These are phyloP conservation scores for Eimeria sp. DNA, from an alignment of 169 alveolate genomes.

Conservation along the genomic window DNA sequence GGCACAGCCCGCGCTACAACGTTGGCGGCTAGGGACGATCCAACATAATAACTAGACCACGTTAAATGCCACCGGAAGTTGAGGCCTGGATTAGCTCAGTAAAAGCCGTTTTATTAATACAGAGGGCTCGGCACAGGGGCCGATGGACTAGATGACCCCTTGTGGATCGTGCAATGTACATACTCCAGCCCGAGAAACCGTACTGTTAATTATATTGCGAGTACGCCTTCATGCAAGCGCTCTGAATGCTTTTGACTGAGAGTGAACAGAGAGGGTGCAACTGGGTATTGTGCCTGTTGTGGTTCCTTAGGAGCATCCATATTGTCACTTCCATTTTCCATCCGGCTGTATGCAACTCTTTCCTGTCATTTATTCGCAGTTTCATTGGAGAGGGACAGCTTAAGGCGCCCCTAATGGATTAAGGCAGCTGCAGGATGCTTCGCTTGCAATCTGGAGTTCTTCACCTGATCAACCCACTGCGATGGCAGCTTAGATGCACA, in stretches of 20 bases:
- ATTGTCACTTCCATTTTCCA: not conserved
- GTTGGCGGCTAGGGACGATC: not conserved
- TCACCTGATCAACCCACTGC: not conserved
- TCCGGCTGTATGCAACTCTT: not conserved
- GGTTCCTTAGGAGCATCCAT: too few relatives aligned
- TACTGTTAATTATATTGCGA: not conserved
- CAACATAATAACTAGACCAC: not conserved
- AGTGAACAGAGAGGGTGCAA: too few relatives aligned
- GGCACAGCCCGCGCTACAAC: not conserved
- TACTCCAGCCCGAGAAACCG: not conserved
- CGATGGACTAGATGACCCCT: not conserved
- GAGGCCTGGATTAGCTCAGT: not conserved
- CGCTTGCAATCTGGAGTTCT: not conserved
- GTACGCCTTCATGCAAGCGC: not conserved
- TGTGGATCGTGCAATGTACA: not conserved
- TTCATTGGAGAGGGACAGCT: not conserved
- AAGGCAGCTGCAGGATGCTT: not conserved
- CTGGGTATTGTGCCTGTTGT: too few relatives aligned
- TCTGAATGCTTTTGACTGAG: too few relatives aligned
- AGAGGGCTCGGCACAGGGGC: not conserved
- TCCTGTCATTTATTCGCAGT: not conserved
- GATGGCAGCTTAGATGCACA: too few relatives aligned
- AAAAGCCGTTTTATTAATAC: not conserved
- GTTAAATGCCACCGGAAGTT: not conserved
- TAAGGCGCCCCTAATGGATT: not conserved